phyloP scores from a whole-genome alignment of 345 rosid genomes.

The Hibiscus trionum region DNA sequence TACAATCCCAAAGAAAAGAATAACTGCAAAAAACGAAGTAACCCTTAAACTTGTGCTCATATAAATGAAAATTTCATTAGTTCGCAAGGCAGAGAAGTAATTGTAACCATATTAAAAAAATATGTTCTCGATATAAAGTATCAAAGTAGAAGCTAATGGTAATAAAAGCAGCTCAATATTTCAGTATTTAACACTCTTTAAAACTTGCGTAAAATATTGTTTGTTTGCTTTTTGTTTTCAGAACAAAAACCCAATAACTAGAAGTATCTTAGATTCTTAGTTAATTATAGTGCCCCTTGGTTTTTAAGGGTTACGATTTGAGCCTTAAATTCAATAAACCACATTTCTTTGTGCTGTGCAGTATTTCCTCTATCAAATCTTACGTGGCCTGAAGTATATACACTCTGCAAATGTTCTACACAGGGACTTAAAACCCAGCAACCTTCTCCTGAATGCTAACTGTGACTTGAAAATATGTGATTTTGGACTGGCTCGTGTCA shows the following conservation, averaged over 20 bases:
- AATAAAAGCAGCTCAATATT: not conserved
- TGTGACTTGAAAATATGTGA: slow-evolving; percentile 90
- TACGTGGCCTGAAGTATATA: slow-evolving; percentile 87
- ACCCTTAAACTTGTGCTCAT: not conserved
- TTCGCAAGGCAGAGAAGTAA: not conserved
- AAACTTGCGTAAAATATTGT: not conserved
- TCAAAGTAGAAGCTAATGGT: not conserved
- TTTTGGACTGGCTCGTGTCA: slow-evolving; percentile 90
- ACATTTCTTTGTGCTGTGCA: slow-evolving; percentile 25
- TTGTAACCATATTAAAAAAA: too few relatives aligned
- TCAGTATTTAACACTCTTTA: not conserved
- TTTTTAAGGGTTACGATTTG: not conserved
- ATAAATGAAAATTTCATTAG: too few relatives aligned
- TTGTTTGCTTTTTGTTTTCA: not conserved
- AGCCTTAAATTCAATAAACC: not conserved
- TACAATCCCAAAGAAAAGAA: not conserved
- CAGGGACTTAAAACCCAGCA: slow-evolving; percentile 64
- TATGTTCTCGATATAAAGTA: not conserved
- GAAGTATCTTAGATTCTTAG: not conserved
- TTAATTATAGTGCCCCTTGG: not conserved
- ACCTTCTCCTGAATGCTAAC: slow-evolving; percentile 61
- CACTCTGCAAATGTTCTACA: slow-evolving; percentile 51
- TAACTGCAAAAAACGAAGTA: not conserved
- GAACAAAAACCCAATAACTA: not conserved
- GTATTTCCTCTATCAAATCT: slow-evolving; percentile 95